Evolutionary conservation across 495 filamentous ascomycete genomes (phyloP), one percentile per base, ranked within the genome.

Genomic region (Cercophora scortea): DNA sequence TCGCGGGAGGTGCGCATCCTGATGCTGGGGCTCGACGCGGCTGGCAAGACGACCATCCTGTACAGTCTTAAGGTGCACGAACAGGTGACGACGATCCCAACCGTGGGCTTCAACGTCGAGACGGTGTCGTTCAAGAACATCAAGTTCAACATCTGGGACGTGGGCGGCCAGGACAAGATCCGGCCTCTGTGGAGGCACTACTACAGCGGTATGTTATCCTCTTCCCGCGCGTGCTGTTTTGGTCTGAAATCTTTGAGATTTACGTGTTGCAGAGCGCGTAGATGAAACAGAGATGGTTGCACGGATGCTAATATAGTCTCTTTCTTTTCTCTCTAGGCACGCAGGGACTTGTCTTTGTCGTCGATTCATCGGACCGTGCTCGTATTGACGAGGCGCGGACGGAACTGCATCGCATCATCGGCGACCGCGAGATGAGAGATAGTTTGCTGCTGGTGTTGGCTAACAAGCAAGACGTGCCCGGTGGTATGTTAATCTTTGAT

Each of bases 131-230:
- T 95, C 74, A 96, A 95, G 78, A 98, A 98, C 65, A 89, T 95
- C 67, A 95, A 96, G 69, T 98, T 98, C 79, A 96, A 96, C 61
- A 90, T 98, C 51, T 98, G 93, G 93, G 93, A 98, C 76, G 93
- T 98, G 34, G 93, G 93, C 69, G 93, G 93, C 60, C 93, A 98
- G 78, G 93, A 98, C 81, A 97, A 97, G 83, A 98, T 98, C 60
- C 81, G 93, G 47, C 93, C 93, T 44, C 73, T 98, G 43, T 98
- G 93, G 93, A 83, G 93, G 72, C 93, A 98, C 74, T 98, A 98
- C 77, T 97, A 95, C 65, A 94, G 89, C 60, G 92, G 90, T 88
- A 76, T n/a, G n/a, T n/a, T n/a, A n/a, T n/a, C n/a, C n/a, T n/a
- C n/a, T n/a, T n/a, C n/a, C n/a, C n/a, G n/a, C n/a, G n/a, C n/a